Conservation (phyloP, 257 asterid species). For the Solanum pimpinellifolium region DNA sequence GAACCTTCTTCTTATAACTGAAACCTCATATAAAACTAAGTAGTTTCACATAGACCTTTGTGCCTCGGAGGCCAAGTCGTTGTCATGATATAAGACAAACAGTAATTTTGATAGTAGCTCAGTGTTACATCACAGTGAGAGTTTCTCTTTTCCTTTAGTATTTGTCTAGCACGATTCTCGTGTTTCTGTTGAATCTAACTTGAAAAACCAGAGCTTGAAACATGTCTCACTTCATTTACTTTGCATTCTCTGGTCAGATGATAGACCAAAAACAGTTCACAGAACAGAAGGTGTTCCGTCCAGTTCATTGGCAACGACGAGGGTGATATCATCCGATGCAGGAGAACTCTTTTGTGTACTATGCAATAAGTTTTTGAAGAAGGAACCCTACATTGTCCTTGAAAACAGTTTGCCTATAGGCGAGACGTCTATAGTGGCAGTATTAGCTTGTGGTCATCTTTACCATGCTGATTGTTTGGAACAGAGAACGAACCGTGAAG, state of each 20-base stretch:
- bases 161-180: background rate
- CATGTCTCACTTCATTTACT: background rate
- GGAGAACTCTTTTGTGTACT: slow-evolving; percentile 51
- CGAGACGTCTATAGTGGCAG: slow-evolving; percentile 69
- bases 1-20: background rate
- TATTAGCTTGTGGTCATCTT: slow-evolving; percentile 78
- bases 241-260: background rate
- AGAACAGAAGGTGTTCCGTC: background rate
- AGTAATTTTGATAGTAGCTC: background rate
- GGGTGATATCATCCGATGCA: slow-evolving; percentile 20
- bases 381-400: slow-evolving; percentile 23
- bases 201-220: background rate
- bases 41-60: background rate
- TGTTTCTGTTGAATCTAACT: background rate
- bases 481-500: slow-evolving; percentile 40
- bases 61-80: background rate
- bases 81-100: background rate
- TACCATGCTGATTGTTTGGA: slow-evolving; percentile 89
- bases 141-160: background rate
- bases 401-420: slow-evolving; percentile 35
- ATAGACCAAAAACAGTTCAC: background rate
- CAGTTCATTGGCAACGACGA: background rate
- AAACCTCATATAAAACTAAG: background rate
- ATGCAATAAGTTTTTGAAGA: slow-evolving; percentile 57
- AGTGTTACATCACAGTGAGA: background rate